phyloP scores from a whole-genome alignment of 495 filamentous ascomycete species.

The Tuber indicum region DNA sequence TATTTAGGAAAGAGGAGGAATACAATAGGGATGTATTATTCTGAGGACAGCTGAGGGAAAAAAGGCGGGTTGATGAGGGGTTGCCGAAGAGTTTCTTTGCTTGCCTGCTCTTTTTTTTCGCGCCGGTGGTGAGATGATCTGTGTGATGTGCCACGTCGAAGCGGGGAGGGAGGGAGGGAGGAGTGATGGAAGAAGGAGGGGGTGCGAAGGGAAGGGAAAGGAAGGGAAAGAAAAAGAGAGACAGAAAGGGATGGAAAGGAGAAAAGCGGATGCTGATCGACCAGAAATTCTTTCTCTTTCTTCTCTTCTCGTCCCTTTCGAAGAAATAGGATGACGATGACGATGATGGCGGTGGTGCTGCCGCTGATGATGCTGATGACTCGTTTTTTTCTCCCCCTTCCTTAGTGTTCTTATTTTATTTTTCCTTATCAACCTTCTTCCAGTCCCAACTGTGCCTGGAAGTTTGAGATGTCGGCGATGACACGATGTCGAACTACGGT shows the following conservation, averaged over 20 bases:
- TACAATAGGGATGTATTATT: conserved; percentile 19
- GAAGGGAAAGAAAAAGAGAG: not conserved
- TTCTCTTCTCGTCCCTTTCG: not conserved
- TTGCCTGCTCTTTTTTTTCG: not conserved
- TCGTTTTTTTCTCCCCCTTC: not conserved
- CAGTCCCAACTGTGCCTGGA: not conserved
- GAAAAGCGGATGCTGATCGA: not conserved
- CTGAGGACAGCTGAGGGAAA: not conserved
- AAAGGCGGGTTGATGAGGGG: conserved; percentile 5
- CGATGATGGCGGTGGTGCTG: not conserved
- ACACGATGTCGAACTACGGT: not conserved
- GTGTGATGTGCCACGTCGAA: conserved; percentile 38
- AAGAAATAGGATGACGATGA: not conserved
- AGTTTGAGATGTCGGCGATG: conserved; percentile 6
- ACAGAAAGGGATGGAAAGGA: not conserved
- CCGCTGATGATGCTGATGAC: not conserved
- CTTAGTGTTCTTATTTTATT: not conserved
- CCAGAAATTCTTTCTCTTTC: not conserved
- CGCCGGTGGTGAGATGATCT: conserved; percentile 28
- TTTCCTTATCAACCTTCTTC: not conserved
- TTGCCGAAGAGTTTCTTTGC: not conserved
- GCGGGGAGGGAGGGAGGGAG: conserved; percentile 14
- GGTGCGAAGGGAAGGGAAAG: conserved; percentile 21
- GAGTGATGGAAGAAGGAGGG: conserved; percentile 9
- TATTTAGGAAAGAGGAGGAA: conserved; percentile 6